phyloP scores from a whole-genome alignment of 2,329 filamentous ascomycete species.

The Macroventuria anomochaeta region DNA sequence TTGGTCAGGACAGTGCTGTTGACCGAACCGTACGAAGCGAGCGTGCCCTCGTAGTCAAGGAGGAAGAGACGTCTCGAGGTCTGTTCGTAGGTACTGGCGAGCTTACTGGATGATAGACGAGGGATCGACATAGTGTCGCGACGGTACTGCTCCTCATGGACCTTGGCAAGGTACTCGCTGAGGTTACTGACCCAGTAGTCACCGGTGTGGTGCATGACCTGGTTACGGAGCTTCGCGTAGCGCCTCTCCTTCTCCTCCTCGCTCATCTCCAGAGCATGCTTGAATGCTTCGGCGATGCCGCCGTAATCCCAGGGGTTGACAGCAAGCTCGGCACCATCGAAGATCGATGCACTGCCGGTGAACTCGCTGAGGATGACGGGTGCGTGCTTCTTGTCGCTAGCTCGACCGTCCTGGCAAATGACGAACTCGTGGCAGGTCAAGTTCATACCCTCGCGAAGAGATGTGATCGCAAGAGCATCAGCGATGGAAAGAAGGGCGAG shows the following conservation, averaged over 20 bases:
- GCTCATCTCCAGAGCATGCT: conserved; percentile 79
- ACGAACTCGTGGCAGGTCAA: conserved; percentile 93
- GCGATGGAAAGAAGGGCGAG: conserved; percentile 89
- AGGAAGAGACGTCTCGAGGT: conserved; percentile 80
- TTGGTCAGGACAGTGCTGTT: conserved; percentile 85
- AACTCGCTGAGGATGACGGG: conserved; percentile 94
- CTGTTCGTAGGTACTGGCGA: conserved; percentile 70
- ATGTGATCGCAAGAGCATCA: conserved; percentile 92
- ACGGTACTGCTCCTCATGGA: conserved; percentile 82
- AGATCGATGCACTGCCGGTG: conserved; percentile 87
- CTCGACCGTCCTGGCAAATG: conserved; percentile 85
- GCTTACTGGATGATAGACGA: conserved; percentile 72
- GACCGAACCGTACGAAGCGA: conserved; percentile 85
- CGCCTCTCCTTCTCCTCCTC: conserved; percentile 74
- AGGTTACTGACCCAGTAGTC: conserved; percentile 85
- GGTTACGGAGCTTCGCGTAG: conserved; percentile 75
- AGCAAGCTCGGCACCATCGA: conserved; percentile 78
- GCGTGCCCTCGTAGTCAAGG: conserved; percentile 90
- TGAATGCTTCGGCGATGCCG: conserved; percentile 85
- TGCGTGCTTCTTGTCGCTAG: conserved; percentile 76
- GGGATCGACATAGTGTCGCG: conserved; percentile 88
- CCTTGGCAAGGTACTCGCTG: conserved; percentile 71
- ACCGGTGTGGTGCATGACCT: conserved; percentile 82
- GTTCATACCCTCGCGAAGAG: conserved; percentile 96
- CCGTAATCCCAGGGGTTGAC: conserved; percentile 97